A percentile compares a stretch with the other conserved stretches of the same genome.
These are phyloP conservation scores for Gossypium aridum DNA, from an alignment of 441 rosid genomes.

Conservation along the genomic window DNA sequence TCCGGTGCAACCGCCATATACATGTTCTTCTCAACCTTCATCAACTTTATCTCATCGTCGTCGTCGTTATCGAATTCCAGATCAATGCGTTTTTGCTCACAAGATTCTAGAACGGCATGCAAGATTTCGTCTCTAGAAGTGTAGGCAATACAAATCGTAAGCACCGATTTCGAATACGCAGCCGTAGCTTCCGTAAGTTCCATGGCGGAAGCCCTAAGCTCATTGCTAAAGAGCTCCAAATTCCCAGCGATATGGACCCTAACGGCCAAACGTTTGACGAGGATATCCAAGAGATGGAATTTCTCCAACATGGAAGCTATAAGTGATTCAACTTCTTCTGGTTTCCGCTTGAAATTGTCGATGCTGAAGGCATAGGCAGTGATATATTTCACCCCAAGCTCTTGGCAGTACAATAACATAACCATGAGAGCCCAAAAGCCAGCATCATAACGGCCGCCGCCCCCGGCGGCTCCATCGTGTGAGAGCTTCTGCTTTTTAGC, in stretches of 20 bases:
- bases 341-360: conserved; percentile 23
- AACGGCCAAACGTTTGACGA: conserved; percentile 5
- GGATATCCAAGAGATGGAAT: conserved; percentile 7
- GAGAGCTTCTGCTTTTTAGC: conserved; percentile 11
- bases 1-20: conserved; percentile 30
- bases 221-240: conserved; percentile 16
- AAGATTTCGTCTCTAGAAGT: conserved; percentile 21
- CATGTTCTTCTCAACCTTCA: conserved; percentile 33
- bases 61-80: neutral
- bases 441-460: conserved; percentile 13
- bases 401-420: conserved; percentile 19
- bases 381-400: conserved; percentile 22
- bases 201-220: conserved; percentile 15
- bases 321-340: conserved; percentile 19
- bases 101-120: conserved; percentile 16
- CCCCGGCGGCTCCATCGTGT: neutral
- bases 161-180: neutral
- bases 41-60: conserved; percentile 15
- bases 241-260: conserved; percentile 24
- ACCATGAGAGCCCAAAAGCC: conserved; percentile 20
- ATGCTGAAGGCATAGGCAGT: conserved; percentile 30
- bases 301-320: conserved; percentile 25
- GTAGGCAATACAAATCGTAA: conserved; percentile 27
- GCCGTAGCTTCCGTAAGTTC: conserved; percentile 22
- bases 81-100: conserved; percentile 1